phyloP scores from a whole-genome alignment of 805 yeast genomes.

The Hanseniaspora occidentalis region DNA sequence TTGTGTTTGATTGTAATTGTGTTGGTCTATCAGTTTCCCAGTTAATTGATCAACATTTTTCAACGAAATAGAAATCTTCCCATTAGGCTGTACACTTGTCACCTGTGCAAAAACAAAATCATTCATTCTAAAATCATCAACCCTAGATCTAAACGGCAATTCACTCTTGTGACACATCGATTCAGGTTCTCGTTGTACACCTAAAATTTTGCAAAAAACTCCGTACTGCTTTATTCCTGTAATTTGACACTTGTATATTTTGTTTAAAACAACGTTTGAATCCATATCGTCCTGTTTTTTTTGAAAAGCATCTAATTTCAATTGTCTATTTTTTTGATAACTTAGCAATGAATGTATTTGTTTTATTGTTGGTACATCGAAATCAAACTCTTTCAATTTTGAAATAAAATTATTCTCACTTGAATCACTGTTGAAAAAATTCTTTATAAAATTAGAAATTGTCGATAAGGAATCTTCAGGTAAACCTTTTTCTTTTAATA shows the following conservation, averaged over 20 bases:
- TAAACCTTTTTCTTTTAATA: constrained; percentile 21
- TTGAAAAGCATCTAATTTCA: no score
- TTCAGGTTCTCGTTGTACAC: constrained; percentile 23
- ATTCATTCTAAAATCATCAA: constrained; percentile 27
- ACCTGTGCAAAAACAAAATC: constrained; percentile 63
- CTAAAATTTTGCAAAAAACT: constrained; percentile 53
- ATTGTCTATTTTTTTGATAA: not conserved
- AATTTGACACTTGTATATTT: constrained; percentile 50
- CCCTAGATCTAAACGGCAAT: constrained; percentile 27
- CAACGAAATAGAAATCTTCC: constrained; percentile 50
- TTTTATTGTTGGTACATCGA: constrained; percentile 25
- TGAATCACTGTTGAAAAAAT: constrained; percentile 24
- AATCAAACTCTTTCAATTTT: constrained; percentile 31
- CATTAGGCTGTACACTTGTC: constrained; percentile 30
- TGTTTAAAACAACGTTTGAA: constrained; percentile 28
- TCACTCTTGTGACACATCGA: constrained; percentile 77
- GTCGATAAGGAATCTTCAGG: constrained; percentile 19
- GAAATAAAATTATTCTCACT: constrained; percentile 25
- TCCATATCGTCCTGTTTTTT: no score
- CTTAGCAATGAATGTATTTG: constrained; percentile 6
- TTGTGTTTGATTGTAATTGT: constrained; percentile 2
- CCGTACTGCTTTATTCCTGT: constrained; percentile 57
- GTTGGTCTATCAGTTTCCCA: constrained; percentile 31
- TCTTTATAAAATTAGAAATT: constrained; percentile 35
- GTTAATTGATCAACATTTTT: constrained; percentile 58